Conservation (phyloP, 2,329 filamentous ascomycete species). For the Fusarium pseudocircinatum region DNA sequence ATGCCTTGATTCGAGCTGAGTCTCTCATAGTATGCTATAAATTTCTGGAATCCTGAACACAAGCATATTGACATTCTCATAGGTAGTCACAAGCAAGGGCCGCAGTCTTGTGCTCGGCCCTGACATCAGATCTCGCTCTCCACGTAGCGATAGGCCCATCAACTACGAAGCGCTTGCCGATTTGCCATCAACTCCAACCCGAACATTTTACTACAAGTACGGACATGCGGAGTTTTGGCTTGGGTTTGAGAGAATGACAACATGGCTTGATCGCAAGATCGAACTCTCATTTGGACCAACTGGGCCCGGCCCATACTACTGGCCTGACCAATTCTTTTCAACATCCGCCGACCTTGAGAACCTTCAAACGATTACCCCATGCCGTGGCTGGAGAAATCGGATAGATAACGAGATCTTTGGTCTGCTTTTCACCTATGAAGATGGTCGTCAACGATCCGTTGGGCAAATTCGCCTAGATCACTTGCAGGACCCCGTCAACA, state of each 20-base stretch:
- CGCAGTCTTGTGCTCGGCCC: neutral
- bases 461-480: neutral
- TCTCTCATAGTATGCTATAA: neutral
- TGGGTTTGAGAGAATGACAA: neutral
- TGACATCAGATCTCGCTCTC: neutral
- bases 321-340: neutral
- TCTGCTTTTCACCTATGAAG: neutral
- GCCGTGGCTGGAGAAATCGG: neutral
- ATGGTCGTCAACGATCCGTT: neutral
- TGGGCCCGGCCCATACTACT: neutral
- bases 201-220: neutral
- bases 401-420: neutral
- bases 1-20: neutral
- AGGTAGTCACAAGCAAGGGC: neutral
- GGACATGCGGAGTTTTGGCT: rapidly evolving
- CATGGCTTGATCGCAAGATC: neutral
- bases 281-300: neutral
- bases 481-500: neutral
- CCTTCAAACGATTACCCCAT: neutral
- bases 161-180: neutral
- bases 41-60: rapidly evolving
- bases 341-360: neutral
- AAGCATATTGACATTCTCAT: neutral
- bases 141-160: neutral
- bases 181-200: neutral